phyloP scores from a whole-genome alignment of 2,329 filamentous ascomycete species.

The Chrysosporium keratinophilum region DNA sequence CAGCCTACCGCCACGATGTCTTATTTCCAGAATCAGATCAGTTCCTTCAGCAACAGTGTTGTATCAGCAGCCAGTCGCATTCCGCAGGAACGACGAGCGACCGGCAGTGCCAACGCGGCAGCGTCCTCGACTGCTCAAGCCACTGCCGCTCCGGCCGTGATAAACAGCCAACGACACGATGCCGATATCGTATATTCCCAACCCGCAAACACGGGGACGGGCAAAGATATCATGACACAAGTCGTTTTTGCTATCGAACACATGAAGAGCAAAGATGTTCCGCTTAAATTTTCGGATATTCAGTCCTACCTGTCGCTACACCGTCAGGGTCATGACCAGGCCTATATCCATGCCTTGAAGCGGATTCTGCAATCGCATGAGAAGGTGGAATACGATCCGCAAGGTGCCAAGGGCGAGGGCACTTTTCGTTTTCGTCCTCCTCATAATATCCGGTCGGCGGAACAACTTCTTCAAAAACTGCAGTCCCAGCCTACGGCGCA shows the following conservation, averaged over 20 bases:
- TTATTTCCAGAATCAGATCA: slow-evolving; percentile 56
- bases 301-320: slow-evolving; percentile 69
- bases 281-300: slow-evolving; percentile 64
- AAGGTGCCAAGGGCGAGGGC: slow-evolving; percentile 56
- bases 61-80: slow-evolving; percentile 56
- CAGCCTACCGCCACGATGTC: slow-evolving; percentile 42
- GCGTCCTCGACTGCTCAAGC: slow-evolving; percentile 23
- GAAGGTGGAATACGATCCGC: slow-evolving; percentile 49
- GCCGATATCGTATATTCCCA: slow-evolving; percentile 56
- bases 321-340: slow-evolving; percentile 48
- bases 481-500: slow-evolving; percentile 71
- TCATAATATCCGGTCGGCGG: slow-evolving; percentile 68
- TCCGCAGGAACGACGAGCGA: slow-evolving; percentile 42
- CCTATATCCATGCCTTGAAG: slow-evolving; percentile 52
- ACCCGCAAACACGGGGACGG: slow-evolving; percentile 63
- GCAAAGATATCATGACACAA: slow-evolving; percentile 73
- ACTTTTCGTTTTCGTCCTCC: slow-evolving; percentile 76
- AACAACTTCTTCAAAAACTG: slow-evolving; percentile 68
- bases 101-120: slow-evolving; percentile 39
- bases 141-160: slow-evolving; percentile 31
- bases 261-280: slow-evolving; percentile 58
- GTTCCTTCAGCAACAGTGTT: slow-evolving; percentile 52
- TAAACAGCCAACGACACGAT: slow-evolving; percentile 53
- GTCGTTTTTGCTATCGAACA: slow-evolving; percentile 79
- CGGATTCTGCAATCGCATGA: slow-evolving; percentile 57